phyloP scores from a whole-genome alignment of 345 rosid genomes.

The Eutrema yunnanense region DNA sequence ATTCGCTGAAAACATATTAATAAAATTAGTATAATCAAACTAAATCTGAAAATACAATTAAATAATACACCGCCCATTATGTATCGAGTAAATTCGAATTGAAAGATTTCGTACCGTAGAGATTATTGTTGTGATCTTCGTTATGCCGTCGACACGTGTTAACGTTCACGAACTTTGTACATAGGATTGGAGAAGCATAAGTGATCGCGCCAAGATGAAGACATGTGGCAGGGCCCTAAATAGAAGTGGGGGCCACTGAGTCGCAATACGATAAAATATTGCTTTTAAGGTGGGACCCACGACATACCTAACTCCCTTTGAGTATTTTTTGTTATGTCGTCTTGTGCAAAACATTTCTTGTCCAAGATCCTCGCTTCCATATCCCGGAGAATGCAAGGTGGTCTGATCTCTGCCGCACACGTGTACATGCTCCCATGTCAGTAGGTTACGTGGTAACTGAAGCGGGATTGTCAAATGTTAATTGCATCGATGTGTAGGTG shows the following conservation, averaged over 20 bases:
- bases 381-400: conserved; percentile 20
- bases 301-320: conserved; percentile 3
- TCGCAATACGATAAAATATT: conserved; percentile 26
- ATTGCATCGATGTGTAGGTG: neutral
- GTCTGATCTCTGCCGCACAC: conserved; percentile 7
- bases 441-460: neutral
- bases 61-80: conserved; percentile 17
- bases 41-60: neutral
- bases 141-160: conserved; percentile 14
- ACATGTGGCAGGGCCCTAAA: conserved; percentile 13
- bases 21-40: neutral
- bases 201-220: conserved; percentile 7
- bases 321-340: conserved; percentile 12
- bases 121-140: conserved; percentile 8
- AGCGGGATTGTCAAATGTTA: neutral
- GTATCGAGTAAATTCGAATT: conserved; percentile 19
- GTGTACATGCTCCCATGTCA: neutral
- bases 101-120: conserved; percentile 18
- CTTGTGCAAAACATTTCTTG: conserved; percentile 10
- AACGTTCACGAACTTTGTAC: conserved; percentile 3
- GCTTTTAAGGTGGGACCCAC: conserved; percentile 23
- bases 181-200: conserved; percentile 11
- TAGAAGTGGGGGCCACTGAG: neutral
- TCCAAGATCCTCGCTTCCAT: conserved; percentile 30
- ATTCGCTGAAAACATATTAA: neutral